Percentiles rank a stretch among this genome's conserved stretches.
Evolutionary conservation across 2,329 filamentous ascomycete species (phyloP).

Genomic region (Cercospora brassicicola): DNA sequence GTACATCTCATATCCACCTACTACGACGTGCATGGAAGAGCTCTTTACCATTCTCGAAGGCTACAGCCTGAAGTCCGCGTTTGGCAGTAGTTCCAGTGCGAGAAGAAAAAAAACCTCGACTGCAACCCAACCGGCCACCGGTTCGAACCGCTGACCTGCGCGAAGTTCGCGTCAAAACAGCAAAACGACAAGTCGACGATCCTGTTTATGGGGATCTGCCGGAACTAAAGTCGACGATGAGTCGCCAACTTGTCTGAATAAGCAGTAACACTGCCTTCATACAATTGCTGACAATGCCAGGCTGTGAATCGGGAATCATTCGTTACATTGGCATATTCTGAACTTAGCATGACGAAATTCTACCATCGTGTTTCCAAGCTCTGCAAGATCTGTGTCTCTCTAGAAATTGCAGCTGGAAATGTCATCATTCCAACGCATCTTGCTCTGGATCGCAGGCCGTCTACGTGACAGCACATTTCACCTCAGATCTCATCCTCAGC

Average conservation of each 20-base stretch:
- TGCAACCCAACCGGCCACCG: too few relatives aligned
- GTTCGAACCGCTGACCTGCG: neutral
- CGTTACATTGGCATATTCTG: neutral
- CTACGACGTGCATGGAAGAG: neutral
- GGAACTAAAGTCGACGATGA: neutral
- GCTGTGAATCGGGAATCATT: neutral
- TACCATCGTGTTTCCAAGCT: neutral
- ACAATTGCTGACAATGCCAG: neutral
- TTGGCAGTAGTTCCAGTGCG: neutral
- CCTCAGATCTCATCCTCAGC: neutral
- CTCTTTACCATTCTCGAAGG: neutral
- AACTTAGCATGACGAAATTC: neutral
- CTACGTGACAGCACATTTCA: neutral
- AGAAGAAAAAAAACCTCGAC: too few relatives aligned
- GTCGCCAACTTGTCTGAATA: neutral
- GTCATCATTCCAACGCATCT: neutral
- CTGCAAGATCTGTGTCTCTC: neutral
- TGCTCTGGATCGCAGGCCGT: neutral
- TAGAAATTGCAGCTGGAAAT: neutral
- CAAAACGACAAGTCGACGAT: neutral
- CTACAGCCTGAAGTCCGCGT: neutral
- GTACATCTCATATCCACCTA: neutral
- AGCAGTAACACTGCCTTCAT: too few relatives aligned
- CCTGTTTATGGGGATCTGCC: neutral
- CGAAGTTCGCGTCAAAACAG: neutral